Base-by-base conservation (phyloP, 805 yeast species). In the Teunomyces panamensis region DNA sequence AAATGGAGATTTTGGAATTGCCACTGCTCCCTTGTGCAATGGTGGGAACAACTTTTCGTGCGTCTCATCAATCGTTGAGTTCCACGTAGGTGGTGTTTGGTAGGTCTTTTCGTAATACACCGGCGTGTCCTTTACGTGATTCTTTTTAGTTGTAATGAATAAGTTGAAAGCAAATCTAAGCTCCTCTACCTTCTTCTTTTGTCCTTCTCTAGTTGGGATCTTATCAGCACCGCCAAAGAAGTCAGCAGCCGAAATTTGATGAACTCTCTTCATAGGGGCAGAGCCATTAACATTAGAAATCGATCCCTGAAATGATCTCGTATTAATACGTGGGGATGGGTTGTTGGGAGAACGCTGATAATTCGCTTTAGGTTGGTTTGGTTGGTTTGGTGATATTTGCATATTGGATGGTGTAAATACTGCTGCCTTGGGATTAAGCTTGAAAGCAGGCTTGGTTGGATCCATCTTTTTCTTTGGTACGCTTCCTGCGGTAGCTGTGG, bases 21-120 rank as follows among this genome's bases (percentile, higher is more conserved):
- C 47, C 27, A 42, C 28, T 11, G 45, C 30, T 17, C 49, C 48
- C 27, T 47, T 48, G 32, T 52, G 53, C 9, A 52, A 55, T 47
- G 72, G 72, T 2, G 83, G 78, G 65, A 83, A 81, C 34, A 79
- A 62, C 13, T 70, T 65, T 47, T 73, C 77, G 64, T 81, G 80
- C 1, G 85, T 73, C 48, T 78, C 82, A 39, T 80, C 86, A 20
- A 77, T 64, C 2, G 83, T 80, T 42, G 77, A 68, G 17, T 75
- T 73, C 95, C 95, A 87, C 0, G 91, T 84, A 44, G 95, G 95
- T 8, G 88, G 84, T 0, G 92, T 84, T 35, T 74, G 73, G 62
- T 78, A 88, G 5, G 94, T 83, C 56, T 73, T 80, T 54, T 84
- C 90, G 50, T 84, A 71, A 3, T 56, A 53, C 6, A 64, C 55